These are phyloP conservation scores for Trypanosoma congolense DNA, from an alignment of 208 protist species.

Conservation along the genomic window DNA sequence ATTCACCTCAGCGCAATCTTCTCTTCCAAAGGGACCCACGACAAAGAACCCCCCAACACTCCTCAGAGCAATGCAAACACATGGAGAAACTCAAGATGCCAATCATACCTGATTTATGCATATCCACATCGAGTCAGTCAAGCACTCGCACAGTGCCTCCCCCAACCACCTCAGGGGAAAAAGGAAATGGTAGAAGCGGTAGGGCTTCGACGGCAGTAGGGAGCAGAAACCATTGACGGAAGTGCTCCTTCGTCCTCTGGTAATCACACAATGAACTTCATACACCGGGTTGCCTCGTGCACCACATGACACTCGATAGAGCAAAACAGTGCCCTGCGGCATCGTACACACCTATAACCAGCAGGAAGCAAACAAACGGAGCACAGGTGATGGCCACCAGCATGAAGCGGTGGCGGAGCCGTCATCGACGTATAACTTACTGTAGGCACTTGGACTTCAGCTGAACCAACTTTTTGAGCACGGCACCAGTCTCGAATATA, in stretches of 20 bases:
- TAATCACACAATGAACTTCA: conserved; percentile 69
- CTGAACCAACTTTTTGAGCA: not conserved
- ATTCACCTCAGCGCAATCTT: no score
- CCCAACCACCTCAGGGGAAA: no score
- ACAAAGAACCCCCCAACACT: no score
- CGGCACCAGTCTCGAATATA: conserved; percentile 8
- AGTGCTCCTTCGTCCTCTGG: not conserved
- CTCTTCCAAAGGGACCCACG: no score
- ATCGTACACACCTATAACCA: conserved; percentile 61
- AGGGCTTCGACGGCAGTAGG: no score
- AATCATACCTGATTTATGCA: no score
- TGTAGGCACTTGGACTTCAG: not conserved
- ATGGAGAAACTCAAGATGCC: no score
- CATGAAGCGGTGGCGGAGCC: conserved; percentile 12
- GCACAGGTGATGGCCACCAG: conserved; percentile 51
- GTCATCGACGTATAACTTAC: conserved; percentile 18
- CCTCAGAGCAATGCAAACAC: not conserved
- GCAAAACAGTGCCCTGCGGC: conserved; percentile 61
- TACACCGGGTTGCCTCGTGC: conserved; percentile 74
- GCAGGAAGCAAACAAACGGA: conserved; percentile 69
- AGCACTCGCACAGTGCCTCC: no score
- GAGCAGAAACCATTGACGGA: no score
- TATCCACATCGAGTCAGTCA: no score
- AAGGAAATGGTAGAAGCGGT: no score
- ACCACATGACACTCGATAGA: conserved; percentile 69